Conservation (phyloP, 768 basidiomycete species). For the Symmetrospora coprosmae region DNA sequence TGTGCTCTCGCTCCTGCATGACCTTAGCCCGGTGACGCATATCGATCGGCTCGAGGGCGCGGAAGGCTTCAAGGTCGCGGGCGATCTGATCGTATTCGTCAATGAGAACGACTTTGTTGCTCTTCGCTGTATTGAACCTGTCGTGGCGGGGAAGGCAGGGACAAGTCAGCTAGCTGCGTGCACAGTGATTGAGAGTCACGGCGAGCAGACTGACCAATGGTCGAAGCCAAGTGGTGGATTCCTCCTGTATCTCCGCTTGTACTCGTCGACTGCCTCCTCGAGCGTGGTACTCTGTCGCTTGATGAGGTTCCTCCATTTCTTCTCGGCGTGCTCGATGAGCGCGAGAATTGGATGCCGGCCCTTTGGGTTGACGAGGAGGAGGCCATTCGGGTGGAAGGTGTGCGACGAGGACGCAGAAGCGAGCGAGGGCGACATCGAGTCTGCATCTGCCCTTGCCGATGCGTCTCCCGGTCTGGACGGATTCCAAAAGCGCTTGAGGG, state of each 20-base stretch:
- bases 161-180: neutral
- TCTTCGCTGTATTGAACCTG: constrained; percentile 53
- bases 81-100: constrained; percentile 56
- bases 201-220: constrained; percentile 47
- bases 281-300: constrained; percentile 65
- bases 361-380: constrained; percentile 24
- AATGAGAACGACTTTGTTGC: constrained; percentile 58
- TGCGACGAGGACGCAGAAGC: constrained; percentile 18
- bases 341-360: constrained; percentile 60
- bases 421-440: neutral
- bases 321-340: constrained; percentile 71
- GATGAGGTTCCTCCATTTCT: constrained; percentile 53
- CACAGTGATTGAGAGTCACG: neutral
- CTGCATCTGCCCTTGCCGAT: neutral
- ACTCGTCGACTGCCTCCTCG: constrained; percentile 63
- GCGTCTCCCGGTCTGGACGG: neutral
- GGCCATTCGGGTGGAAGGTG: constrained; percentile 28
- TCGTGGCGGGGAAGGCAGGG: constrained; percentile 17
- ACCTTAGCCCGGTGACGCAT: constrained; percentile 28
- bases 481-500: neutral
- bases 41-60: constrained; percentile 45
- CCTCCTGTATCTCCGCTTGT: constrained; percentile 59
- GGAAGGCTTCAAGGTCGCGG: constrained; percentile 68
- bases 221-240: constrained; percentile 83
- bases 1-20: constrained; percentile 32